Base-by-base conservation (phyloP, 83 land plant genomes). In the Diphasiastrum complanatum region DNA sequence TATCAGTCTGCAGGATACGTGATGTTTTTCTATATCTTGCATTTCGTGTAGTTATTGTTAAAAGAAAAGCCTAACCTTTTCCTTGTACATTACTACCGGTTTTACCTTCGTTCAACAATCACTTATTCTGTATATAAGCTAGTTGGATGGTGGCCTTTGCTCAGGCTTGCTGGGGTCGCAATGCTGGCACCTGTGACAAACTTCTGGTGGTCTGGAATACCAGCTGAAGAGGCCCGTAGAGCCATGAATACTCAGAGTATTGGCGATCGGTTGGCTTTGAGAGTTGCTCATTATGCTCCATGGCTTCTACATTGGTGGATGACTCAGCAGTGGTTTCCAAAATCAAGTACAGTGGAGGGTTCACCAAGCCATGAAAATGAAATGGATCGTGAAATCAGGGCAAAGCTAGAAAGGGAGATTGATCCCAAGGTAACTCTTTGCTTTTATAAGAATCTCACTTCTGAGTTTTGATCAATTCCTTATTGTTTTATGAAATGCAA, bases 191-290 rank as follows among this genome's bases (percentile, higher is more conserved):
- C 76, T 10, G 72, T 67, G 22, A 68, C 72, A 33, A 73, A 73
- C 47, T 73, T 30, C 33, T 73, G 76, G 76, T 73, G 76, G 76
- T 46, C 66, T 20, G 72, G 72, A 20, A 35, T 67, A 43, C 73
- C 73, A 20, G 16, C 56, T 33, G 16, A 24, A 25, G 72, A 73
- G 26, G 20, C 64, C 20, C 20, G 26, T 23, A 33, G 47, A 33
- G 76, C 76, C 0, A 67, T 71, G 49, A 22, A 45, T n/a, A 43
- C 65, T 2, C 76, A 61, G 36, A 29, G 20, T 4, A 11, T 45
- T n/a, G 70, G 74, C 24, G 76, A 73, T 45, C 43, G 45, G 20
- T 3, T 73, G 30, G 51, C 73, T 18, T 1, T 53, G 1, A 3
- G 34, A 31, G 60, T 73, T 19, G 72, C 66, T 4, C 76, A 73